Evolutionary conservation across 1,139 yeast genomes (phyloP).

Genomic region (Sugiyamaella novakii): DNA sequence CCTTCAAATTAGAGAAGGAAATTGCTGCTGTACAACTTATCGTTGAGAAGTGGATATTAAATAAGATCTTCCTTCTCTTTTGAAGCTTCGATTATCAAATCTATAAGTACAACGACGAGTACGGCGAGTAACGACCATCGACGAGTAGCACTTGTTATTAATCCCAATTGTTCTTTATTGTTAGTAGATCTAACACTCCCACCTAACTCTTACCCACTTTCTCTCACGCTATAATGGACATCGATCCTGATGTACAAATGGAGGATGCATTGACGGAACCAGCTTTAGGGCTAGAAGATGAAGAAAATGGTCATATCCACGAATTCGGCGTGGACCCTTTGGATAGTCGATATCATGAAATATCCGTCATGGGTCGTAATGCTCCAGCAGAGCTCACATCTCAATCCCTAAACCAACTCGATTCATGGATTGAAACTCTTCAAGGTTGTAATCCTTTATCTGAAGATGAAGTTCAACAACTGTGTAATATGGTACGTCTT

Average conservation of each 20-base stretch:
- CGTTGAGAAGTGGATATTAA: too few relatives aligned
- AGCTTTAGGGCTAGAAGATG: constrained; percentile 29
- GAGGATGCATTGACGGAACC: constrained; percentile 39
- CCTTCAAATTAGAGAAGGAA: too few relatives aligned
- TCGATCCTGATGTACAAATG: constrained; percentile 46
- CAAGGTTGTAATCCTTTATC: constrained; percentile 79
- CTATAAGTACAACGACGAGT: too few relatives aligned
- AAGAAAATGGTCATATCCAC: constrained; percentile 26
- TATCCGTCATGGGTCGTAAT: constrained; percentile 17
- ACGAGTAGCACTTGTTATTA: too few relatives aligned
- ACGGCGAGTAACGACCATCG: too few relatives aligned
- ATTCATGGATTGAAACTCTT: constrained; percentile 65
- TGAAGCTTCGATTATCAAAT: too few relatives aligned
- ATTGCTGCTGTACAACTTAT: too few relatives aligned
- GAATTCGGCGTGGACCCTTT: constrained; percentile 25
- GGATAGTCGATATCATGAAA: constrained; percentile 21
- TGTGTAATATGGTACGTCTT: constrained; percentile 58
- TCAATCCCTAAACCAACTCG: constrained; percentile 43
- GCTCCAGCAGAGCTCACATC: constrained; percentile 30
- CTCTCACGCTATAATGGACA: constrained; percentile 36
- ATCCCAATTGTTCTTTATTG: too few relatives aligned
- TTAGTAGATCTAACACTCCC: too few relatives aligned
- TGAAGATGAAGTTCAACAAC: constrained; percentile 76
- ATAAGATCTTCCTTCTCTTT: too few relatives aligned
- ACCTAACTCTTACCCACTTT: not conserved